Base-by-base conservation (phyloP, 2,329 filamentous ascomycete genomes). In the Phialophora tarda region DNA sequence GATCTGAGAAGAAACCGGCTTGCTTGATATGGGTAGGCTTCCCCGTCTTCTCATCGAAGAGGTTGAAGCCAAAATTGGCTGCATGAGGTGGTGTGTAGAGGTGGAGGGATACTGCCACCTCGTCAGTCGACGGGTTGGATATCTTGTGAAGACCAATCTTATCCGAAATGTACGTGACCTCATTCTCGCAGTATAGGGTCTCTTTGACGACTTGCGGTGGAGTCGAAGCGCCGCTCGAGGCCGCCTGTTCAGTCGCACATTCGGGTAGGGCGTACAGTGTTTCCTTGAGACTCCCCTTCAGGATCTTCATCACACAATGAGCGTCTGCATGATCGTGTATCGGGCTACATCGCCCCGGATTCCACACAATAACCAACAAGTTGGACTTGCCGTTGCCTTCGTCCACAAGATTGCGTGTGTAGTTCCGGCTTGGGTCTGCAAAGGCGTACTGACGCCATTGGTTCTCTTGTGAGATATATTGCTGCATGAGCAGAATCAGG, bases 131-230 rank as follows among this genome's bases (percentile, higher is more conserved):
- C 28, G 86, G 86, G 77, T 97, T 97, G 71, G 86, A 87, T 66
- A 97, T 89, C 62, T 89, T 88, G 79, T 97, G 93, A 50, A 97
- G 83, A 23, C 93, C 93, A 30, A 97, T 87, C 80, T 83, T 87
- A 77, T 97, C 93, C 47, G 91, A 91, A 89, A 97, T 97, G 78
- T 97, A 97, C 8, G 92, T 89, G 47, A 96, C 92, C 69, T 90
- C 82, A 71, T 94, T 89, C 75, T 89, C 83, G 58, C 82, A 80
- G 74, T 92, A 91, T 50, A 83, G 84, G 47, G 86, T 91, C 74
- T 91, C 86, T 53, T 86, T 88, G 70, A 88, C 89, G 64, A 91
- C 78, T 66, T 82, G 76, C 78, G 91, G 88, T 2, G 88, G 87
- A 5, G 82, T 78, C 4, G 74, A 70, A 63, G 82, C 75, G 41